Evolutionary conservation across 2,329 filamentous ascomycete species (phyloP), one percentile per base, ranked within the genome.

Genomic region (Ophiostoma pallidulum): DNA sequence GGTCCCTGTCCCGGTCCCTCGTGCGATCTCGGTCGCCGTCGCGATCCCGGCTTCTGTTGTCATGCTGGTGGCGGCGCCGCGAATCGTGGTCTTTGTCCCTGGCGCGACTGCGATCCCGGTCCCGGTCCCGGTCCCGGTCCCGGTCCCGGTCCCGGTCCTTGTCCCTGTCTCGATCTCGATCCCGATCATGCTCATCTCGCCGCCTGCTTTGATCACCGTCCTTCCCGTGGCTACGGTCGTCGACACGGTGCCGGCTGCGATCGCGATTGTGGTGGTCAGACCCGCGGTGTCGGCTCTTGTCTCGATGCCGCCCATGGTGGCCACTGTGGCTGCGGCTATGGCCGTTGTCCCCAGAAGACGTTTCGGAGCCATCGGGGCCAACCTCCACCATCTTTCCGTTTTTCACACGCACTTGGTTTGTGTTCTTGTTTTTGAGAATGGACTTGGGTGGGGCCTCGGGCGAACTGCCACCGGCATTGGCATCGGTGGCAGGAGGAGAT

Each of bases 341-440:
- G 16, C 22, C 20, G 7, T 16, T 14, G 7, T 12, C 3, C 13
- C 18, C 6, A 16, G n/a, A n/a, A n/a, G 57, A 56, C 3, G 56
- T 56, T 14, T 56, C 55, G 36, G 59, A 45, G 41, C 67, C 60
- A 36, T 59, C 52, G 29, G 58, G 57, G 31, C 58, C 54, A 49
- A 77, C 58, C 58, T 77, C 66, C 47, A 68, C 59, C 14, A 69
- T 68, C 9, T 59, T 56, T 55, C 73, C 67, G 1, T 69, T 66
- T 32, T 73, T 69, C 50, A 77, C 77, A 4, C 70, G 69, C 5
- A 80, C 74, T 39, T 73, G 73, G 50, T 79, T 73, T 40, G 72
- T 71, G 51, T 77, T 76, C 55, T 69, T 72, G 58, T 80, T 80
- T 64, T 80, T 80, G 16, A 80, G 64, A n/a, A 80, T 80, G 5